These are phyloP conservation scores for Hsuehochloa calcarea DNA, from an alignment of 176 grass and related monocot species.

Conservation along the genomic window DNA sequence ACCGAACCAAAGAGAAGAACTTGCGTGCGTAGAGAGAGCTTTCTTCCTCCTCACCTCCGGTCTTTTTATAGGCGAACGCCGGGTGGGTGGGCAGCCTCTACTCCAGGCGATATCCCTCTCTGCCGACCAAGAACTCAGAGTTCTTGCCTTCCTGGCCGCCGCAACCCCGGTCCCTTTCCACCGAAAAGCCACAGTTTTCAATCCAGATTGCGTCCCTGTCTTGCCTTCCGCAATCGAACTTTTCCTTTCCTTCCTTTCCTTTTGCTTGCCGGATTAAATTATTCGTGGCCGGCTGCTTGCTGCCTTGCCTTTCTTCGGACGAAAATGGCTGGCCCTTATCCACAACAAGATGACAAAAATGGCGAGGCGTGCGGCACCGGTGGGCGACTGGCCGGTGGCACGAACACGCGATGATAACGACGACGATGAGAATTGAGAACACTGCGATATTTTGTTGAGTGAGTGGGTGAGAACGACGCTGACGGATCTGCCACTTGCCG, in stretches of 20 bases:
- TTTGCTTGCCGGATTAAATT: slow-evolving; percentile 33
- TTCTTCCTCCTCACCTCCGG: not conserved
- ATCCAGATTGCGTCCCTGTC: slow-evolving; percentile 21
- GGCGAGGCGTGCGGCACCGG: slow-evolving; percentile 14
- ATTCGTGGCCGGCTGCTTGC: slow-evolving; percentile 31
- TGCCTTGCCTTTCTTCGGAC: not conserved
- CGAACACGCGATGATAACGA: not conserved
- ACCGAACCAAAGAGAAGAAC: not conserved
- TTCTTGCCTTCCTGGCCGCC: slow-evolving; percentile 36
- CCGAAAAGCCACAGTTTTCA: slow-evolving; percentile 21
- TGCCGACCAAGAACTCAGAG: slow-evolving; percentile 14
- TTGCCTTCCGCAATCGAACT: slow-evolving; percentile 25
- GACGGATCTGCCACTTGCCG: not conserved
- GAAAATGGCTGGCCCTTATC: slow-evolving; percentile 19
- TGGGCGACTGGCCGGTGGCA: not conserved
- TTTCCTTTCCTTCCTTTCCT: not conserved
- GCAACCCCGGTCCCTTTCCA: slow-evolving; percentile 40
- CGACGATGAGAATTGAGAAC: not conserved
- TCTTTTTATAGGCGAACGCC: slow-evolving; percentile 40
- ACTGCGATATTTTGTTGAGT: not conserved
- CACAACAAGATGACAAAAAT: slow-evolving; percentile 5
- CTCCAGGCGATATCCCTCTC: not conserved
- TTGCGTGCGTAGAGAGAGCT: not conserved
- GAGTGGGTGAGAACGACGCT: not conserved
- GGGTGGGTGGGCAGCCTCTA: not conserved